Evolutionary conservation across 106 monocot genomes (phyloP), one percentile per base, ranked within the genome.

Genomic region (Acorus gramineus): DNA sequence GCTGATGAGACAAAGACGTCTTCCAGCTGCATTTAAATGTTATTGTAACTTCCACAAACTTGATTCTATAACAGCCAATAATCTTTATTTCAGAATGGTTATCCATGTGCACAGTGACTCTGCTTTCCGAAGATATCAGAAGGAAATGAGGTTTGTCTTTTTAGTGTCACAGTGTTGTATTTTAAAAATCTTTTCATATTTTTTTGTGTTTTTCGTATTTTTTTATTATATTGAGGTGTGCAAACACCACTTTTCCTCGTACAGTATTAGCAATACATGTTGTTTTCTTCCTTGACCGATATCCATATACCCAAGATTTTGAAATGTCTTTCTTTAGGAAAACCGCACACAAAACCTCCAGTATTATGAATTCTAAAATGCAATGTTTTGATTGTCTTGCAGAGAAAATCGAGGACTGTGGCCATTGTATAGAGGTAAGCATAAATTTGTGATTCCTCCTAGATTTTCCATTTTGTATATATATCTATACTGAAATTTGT

Each of bases 381-480:
- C 50, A 7, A 11, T 52, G 57, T 6, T 57, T 61, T 28, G 8
- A 4, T 5, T 61, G 49, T 58, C 71, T 75, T 75, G 50, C 83
- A 98, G 96, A 88, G 69, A 67, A 50, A 98, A 98, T 46, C 69
- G 45, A 70, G 88, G 81, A 48, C 77, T 98, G 61, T 98, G 91
- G 96, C 96, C 96, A 70, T 74, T 98, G 42, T 98, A 91, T 68
- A 83, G 96, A 74, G 96, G 96, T 88, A 73, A 71, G 72, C 2
- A 54, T 60, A 2, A 4, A 13, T 4, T 8, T 61, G 47, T 28
- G 28, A 28, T 28, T 28, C 28, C 28, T 28, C 28, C 28, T 28
- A 28, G 28, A 28, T 1, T 28, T 28, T 28, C 28, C 28, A 28
- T 28, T 28, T 28, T 28, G 28, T 28, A 28, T 28, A 28, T 28